Evolutionary conservation across 78 protist species (phyloP), one percentile per base, ranked within the genome.

Genomic region (Isochrysis galbana): DNA sequence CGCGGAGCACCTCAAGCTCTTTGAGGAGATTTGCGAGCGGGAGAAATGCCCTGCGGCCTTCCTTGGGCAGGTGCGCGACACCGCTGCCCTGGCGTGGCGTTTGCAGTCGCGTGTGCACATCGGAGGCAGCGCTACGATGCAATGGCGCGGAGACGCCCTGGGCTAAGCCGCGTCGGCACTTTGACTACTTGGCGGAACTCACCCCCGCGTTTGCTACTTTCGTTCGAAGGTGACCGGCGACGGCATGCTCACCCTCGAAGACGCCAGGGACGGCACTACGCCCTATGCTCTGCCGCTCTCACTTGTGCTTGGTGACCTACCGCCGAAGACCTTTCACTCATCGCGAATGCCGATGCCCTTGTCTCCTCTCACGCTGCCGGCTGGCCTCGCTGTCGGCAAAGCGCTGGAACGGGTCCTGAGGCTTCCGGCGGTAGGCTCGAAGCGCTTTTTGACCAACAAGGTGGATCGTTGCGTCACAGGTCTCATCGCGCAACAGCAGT

Each of bases 391-490:
- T 14, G 39, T 70, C 39, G 36, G 80, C 34, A 46, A 39, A 61
- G 84, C 87, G n/a, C 91, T 87, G n/a, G 39, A 29, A 38, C 93
- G 97, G 89, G 98, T 98, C 39, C 95, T 98, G 21, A 82, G 92
- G 74, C 90, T 93, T 25, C 93, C 94, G 39, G 69, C 98, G 0
- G 98, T 98, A 70, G 98, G 97, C 55, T 93, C 97, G 77, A 98
- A 98, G 96, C 91, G 95, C 94, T 98, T 94, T 94, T 90, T 98
- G 54, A 97, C 96, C 48, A 96, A 93, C 96, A 98, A 97, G 92
- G 82, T 96, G 83, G 98, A n/a, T n/a, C n/a, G n/a, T n/a, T n/a
- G n/a, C n/a, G n/a, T 98, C 41, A 96, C 98, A 32, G 99, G 99
- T 26, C 90, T 96, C 29, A 95, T 98, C 48, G 98, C 99, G 7